Conservation (phyloP, 2,329 filamentous ascomycete species). For the Cladophialophora yegresii region DNA sequence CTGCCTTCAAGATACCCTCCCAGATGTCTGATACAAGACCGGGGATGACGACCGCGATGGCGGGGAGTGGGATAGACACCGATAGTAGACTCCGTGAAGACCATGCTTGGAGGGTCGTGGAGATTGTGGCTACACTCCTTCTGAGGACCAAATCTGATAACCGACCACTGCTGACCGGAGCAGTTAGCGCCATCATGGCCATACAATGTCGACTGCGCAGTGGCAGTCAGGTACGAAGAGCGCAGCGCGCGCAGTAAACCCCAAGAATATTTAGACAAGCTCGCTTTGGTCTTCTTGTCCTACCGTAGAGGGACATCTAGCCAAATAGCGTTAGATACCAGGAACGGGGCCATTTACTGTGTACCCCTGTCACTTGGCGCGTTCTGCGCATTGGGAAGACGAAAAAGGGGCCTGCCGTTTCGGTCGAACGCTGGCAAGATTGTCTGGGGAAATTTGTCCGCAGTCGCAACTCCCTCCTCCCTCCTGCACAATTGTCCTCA, state of each 20-base stretch:
- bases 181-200: slow-evolving; percentile 39
- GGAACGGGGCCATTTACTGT: not conserved
- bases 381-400: slow-evolving; percentile 9
- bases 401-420: slow-evolving; percentile 1
- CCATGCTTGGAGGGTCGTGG: slow-evolving; percentile 42
- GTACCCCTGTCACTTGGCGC: slow-evolving; percentile 6
- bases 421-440: slow-evolving; percentile 16
- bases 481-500: slow-evolving; percentile 3
- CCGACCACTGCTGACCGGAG: slow-evolving; percentile 34
- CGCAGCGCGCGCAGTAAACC: not conserved
- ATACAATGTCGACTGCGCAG: not conserved
- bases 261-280: slow-evolving; percentile 13
- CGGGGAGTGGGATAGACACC: slow-evolving; percentile 61
- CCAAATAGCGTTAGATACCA: not conserved
- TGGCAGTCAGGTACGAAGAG: not conserved
- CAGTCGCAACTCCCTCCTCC: slow-evolving; percentile 30
- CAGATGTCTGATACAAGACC: slow-evolving; percentile 78
- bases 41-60: slow-evolving; percentile 63
- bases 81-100: slow-evolving; percentile 55
- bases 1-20: slow-evolving; percentile 87
- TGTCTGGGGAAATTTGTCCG: slow-evolving; percentile 32
- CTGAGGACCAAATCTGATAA: slow-evolving; percentile 30
- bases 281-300: not conserved
- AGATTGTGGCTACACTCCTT: slow-evolving; percentile 29
- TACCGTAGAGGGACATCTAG: not conserved